A percentile compares a stretch with the other conserved stretches of the same genome.
phyloP scores from a whole-genome alignment of 1,284 basidiomycete genomes.

The Hemileia vastatrix region DNA sequence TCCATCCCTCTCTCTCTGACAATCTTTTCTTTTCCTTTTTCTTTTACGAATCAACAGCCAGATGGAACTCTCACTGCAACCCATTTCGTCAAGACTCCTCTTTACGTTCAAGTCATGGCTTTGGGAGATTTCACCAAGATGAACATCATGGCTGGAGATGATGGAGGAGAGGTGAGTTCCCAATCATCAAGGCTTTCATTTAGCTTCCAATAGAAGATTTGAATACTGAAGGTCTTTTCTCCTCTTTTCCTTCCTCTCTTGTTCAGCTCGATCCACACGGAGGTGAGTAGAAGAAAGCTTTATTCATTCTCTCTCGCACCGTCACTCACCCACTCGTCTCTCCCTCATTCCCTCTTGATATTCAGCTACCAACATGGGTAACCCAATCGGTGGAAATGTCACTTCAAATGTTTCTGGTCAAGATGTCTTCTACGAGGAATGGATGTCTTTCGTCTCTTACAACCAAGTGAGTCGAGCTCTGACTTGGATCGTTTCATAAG shows the following conservation, averaged over 20 bases:
- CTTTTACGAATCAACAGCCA: not conserved
- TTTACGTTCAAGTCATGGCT: constrained; percentile 1
- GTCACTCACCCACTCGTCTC: not conserved
- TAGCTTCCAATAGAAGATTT: not conserved
- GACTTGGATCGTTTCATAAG: too few species aligned
- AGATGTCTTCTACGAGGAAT: constrained; percentile 51
- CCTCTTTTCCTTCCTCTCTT: not conserved
- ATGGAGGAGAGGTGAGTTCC: constrained; percentile 5
- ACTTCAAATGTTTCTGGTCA: constrained; percentile 49
- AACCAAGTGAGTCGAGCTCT: constrained; percentile 25
- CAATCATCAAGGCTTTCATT: not conserved
- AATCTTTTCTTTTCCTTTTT: not conserved
- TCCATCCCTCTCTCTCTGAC: not conserved
- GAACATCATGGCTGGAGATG: not conserved
- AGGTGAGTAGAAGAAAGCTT: not conserved
- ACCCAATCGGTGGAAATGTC: constrained; percentile 52
- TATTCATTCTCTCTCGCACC: not conserved
- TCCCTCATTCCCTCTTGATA: not conserved
- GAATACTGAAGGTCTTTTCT: not conserved
- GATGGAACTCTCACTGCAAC: too few species aligned
- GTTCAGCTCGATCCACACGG: constrained; percentile 41
- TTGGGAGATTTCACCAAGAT: constrained; percentile 6
- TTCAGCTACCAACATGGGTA: too few species aligned
- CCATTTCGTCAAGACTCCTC: constrained; percentile 5
- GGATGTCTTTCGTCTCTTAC: too few species aligned